These are phyloP conservation scores for Endocalyx cinctus DNA, from an alignment of 2,329 filamentous ascomycete genomes.

Conservation along the genomic window DNA sequence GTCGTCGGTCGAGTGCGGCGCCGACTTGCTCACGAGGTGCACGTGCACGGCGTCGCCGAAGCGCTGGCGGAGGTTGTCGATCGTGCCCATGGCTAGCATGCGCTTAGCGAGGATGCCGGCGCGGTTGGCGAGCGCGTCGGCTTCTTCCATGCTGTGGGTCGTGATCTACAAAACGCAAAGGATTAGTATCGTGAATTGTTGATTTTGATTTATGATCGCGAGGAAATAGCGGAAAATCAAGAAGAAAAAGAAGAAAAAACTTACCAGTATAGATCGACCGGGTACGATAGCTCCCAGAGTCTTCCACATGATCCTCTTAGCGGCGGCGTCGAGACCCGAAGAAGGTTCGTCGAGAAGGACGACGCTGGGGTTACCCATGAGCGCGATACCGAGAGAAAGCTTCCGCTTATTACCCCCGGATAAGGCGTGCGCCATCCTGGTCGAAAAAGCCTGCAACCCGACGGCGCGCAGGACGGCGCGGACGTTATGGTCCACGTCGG, in stretches of 20 bases:
- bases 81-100: constrained; percentile 81
- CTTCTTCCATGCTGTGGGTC: constrained; percentile 94
- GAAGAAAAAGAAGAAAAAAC: no score
- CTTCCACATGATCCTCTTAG: constrained; percentile 90
- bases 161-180: no score
- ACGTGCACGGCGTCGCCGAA: constrained; percentile 79
- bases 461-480: constrained; percentile 74
- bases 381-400: constrained; percentile 77
- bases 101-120: constrained; percentile 81
- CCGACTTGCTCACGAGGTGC: constrained; percentile 71
- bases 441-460: constrained; percentile 65
- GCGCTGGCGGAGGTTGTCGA: constrained; percentile 64
- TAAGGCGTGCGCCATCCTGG: constrained; percentile 72
- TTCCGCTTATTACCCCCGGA: constrained; percentile 95
- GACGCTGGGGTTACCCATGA: constrained; percentile 88
- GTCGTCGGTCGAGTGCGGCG: constrained; percentile 64
- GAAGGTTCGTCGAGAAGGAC: constrained; percentile 85
- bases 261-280: constrained; percentile 75
- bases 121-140: constrained; percentile 77
- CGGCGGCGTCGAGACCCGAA: constrained; percentile 83
- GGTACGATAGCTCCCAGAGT: constrained; percentile 70
- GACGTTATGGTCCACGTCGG: constrained; percentile 73
- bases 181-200: no score
- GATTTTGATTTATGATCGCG: no score
- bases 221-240: no score